phyloP scores from a whole-genome alignment of 106 monocot species.

The Acanthochlamys bracteata region DNA sequence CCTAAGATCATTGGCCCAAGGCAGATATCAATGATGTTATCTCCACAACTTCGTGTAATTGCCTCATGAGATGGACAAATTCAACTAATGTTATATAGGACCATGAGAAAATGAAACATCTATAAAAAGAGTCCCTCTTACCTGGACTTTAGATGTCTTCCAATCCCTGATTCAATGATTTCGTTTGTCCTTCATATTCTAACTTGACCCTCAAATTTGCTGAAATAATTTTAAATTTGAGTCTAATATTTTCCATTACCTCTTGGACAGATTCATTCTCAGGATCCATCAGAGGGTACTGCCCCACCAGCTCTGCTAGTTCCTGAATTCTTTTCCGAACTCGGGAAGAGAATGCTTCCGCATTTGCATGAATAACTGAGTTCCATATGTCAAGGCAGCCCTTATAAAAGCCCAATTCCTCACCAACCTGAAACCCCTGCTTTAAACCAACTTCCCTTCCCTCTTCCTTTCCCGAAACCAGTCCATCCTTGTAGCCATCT shows the following conservation, averaged over 20 bases:
- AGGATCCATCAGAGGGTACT: slow-evolving; percentile 47
- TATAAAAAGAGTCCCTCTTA: too few relatives aligned
- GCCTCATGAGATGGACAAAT: too few relatives aligned
- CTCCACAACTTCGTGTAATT: too few relatives aligned
- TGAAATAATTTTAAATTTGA: slow-evolving; percentile 45
- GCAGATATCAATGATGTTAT: too few relatives aligned
- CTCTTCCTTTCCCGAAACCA: slow-evolving; percentile 50
- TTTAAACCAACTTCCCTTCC: slow-evolving; percentile 58
- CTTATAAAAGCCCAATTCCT: slow-evolving; percentile 68
- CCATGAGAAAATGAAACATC: too few relatives aligned
- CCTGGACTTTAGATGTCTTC: slow-evolving; percentile 17
- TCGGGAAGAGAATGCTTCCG: slow-evolving; percentile 37
- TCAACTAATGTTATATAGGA: too few relatives aligned
- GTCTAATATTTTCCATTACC: slow-evolving; percentile 45
- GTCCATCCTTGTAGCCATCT: slow-evolving; percentile 57
- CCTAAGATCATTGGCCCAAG: too few relatives aligned
- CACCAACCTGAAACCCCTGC: slow-evolving; percentile 52
- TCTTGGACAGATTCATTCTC: slow-evolving; percentile 56
- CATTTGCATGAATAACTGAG: slow-evolving; percentile 28
- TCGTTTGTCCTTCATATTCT: slow-evolving; percentile 48
- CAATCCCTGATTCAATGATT: slow-evolving; percentile 23
- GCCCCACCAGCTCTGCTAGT: slow-evolving; percentile 27
- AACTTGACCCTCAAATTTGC: slow-evolving; percentile 49
- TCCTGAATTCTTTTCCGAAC: slow-evolving; percentile 41
- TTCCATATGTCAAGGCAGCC: slow-evolving; percentile 64